Evolutionary conservation across 2,329 filamentous ascomycete species (phyloP).

Genomic region (Myriosclerotinia scirpicola): DNA sequence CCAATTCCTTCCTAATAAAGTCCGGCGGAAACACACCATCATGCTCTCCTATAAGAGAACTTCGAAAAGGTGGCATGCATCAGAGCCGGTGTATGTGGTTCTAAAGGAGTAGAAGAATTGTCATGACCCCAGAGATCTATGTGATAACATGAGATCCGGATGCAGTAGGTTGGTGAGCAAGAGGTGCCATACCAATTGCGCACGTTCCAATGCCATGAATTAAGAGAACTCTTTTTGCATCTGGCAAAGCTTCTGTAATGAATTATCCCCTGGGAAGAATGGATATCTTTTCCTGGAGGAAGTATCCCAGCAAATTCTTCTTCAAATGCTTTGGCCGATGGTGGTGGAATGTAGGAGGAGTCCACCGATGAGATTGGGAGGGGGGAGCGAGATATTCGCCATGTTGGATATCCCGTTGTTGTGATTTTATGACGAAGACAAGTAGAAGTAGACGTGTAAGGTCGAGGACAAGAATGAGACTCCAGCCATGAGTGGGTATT

Average conservation of each 20-base stretch:
- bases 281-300: conserved; percentile 12
- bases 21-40: background rate
- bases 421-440: background rate
- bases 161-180: conserved; percentile 43
- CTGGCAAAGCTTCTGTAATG: conserved; percentile 6
- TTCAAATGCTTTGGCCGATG: conserved; percentile 3
- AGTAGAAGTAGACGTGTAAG: background rate
- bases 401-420: background rate
- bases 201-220: conserved; percentile 54
- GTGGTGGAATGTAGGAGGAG: background rate
- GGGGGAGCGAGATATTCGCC: background rate
- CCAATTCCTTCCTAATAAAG: background rate
- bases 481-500: background rate
- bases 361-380: conserved; percentile 2
- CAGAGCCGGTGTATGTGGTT: conserved; percentile 44
- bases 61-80: conserved; percentile 47
- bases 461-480: background rate
- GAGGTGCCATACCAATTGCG: conserved; percentile 47
- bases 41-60: background rate
- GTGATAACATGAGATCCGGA: conserved; percentile 46
- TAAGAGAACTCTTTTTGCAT: conserved; percentile 44
- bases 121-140: conserved; percentile 56
- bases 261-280: conserved; percentile 26
- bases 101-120: conserved; percentile 49
- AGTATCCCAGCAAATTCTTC: conserved; percentile 9